Evolutionary conservation across 2,329 filamentous ascomycete genomes (phyloP), one percentile per base, ranked within the genome.

Genomic region (Sodiomyces alkalinus): DNA sequence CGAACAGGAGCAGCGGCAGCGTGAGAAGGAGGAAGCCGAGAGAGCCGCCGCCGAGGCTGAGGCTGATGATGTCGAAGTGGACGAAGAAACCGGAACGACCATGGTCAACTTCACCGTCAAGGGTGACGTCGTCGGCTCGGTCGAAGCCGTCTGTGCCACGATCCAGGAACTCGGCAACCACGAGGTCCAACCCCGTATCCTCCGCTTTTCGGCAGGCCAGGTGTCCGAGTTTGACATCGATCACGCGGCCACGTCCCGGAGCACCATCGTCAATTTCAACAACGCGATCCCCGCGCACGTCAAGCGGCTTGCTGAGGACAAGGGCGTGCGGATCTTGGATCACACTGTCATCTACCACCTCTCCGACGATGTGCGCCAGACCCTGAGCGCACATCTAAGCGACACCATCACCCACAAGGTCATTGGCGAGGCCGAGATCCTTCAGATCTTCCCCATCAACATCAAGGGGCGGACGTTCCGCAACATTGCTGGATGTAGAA

Each of bases 71-170:
- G 42, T 48, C 3, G 44, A 49, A 1, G 41, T 41, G 3, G 54
- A 50, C 7, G 54, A 55, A 16, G 40, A 45, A 10, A 41, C 50
- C 19, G 58, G 61, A 7, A 52, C 64, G 6, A 60, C 61, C 28
- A 56, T 66, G 11, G 65, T 93, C 26, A 79, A 79, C 42, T 90
- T 96, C 52, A 72, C 90, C 33, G 64, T 98, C 56, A 93, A 92
- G 53, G 86, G 77, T 30, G 90, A 98, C 43, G 90, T 96, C 12
- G 80, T 79, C 35, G 90, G 90, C 20, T 96, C 87, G 0, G 85
- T 86, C 1, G 90, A 98, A 57, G 90, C 90, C 3, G 79, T 96
- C 3, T 64, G 75, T 34, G 77, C 81, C 27, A 76, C 78, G 7
- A 65, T 98, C 33, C 60, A 74, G 35, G 72, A 77, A 33, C 63